phyloP scores from a whole-genome alignment of 1,139 yeast genomes.

The Taphrina pruni region DNA sequence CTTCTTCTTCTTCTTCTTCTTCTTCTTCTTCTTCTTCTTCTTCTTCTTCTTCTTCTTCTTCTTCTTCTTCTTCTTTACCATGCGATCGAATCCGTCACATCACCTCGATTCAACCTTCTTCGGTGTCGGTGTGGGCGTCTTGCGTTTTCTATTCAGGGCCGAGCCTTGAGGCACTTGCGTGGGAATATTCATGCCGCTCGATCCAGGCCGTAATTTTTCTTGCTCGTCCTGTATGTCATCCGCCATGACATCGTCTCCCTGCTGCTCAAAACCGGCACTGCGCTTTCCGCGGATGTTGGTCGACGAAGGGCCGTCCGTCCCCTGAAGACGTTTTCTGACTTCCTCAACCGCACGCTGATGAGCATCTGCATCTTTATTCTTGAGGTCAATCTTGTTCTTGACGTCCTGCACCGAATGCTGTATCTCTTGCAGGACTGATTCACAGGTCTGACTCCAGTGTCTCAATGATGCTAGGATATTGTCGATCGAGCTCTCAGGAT shows the following conservation, averaged over 20 bases:
- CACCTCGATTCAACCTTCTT: background rate
- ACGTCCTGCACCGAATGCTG: background rate
- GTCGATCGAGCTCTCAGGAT: constrained; percentile 13
- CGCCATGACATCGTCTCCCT: constrained; percentile 15
- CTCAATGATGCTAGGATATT: background rate
- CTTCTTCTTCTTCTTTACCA: background rate
- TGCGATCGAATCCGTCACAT: background rate
- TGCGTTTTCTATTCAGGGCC: constrained; percentile 12
- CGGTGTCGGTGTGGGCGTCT: constrained; percentile 18
- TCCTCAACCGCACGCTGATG: constrained; percentile 14
- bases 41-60: background rate
- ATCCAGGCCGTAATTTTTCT: background rate
- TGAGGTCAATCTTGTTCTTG: background rate
- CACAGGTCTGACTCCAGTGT: constrained; percentile 18
- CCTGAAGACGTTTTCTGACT: constrained; percentile 3
- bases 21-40: background rate
- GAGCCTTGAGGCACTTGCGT: background rate
- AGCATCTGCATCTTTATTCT: constrained; percentile 4
- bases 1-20: background rate
- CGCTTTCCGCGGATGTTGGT: background rate
- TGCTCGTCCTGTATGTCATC: constrained; percentile 1
- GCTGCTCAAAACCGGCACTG: constrained; percentile 11
- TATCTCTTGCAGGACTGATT: constrained; percentile 14
- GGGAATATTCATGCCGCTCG: background rate
- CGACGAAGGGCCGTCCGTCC: background rate